Evolutionary conservation across 2,329 filamentous ascomycete genomes (phyloP).

Genomic region (Ascochyta koolunga): DNA sequence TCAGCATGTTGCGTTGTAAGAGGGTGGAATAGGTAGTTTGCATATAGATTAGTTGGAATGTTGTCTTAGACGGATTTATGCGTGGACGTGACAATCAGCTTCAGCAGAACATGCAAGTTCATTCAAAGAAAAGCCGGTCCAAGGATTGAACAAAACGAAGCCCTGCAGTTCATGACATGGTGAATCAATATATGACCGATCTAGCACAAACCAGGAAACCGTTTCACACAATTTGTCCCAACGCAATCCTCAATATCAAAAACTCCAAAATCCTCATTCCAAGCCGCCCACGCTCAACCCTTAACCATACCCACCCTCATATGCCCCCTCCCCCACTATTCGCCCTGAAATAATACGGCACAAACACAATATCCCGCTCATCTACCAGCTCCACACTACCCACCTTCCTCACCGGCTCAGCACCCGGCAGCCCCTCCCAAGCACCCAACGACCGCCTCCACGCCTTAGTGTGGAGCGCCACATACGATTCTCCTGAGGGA

Average conservation of each 20-base stretch:
- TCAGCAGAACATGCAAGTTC: too few relatives aligned
- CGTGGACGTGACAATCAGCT: too few relatives aligned
- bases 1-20: conserved; percentile 1
- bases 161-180: too few relatives aligned
- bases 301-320: conserved; percentile 15
- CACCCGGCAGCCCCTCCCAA: background rate
- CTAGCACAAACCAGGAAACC: too few relatives aligned
- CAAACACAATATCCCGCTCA: conserved; percentile 10
- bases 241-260: too few relatives aligned
- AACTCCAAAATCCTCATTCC: too few relatives aligned
- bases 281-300: background rate
- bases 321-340: conserved; percentile 17
- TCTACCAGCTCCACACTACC: background rate
- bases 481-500: conserved; percentile 9
- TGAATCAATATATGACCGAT: too few relatives aligned
- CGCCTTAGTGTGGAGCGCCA: conserved; percentile 5
- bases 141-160: too few relatives aligned
- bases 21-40: background rate
- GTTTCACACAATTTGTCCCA: too few relatives aligned
- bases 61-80: too few relatives aligned
- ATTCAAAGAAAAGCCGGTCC: too few relatives aligned
- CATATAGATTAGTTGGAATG: too few relatives aligned
- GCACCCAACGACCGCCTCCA: conserved; percentile 2
- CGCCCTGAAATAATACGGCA: conserved; percentile 17
- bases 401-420: background rate